These are phyloP conservation scores for Poronia punctata DNA, from an alignment of 495 filamentous ascomycete species.

Conservation along the genomic window DNA sequence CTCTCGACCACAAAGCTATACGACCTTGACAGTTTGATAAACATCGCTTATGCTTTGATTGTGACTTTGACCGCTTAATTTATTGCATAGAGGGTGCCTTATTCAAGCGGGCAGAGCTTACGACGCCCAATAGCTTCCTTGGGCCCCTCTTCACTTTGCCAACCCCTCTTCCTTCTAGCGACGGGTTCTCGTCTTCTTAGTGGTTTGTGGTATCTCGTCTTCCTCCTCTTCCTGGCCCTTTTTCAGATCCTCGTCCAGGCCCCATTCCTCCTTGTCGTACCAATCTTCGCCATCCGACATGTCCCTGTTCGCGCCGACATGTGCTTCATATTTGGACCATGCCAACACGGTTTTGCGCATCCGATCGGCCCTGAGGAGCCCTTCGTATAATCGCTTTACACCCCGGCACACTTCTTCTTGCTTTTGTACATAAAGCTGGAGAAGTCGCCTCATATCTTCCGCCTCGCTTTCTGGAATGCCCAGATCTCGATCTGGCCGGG, in stretches of 20 bases:
- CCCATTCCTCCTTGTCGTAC: constrained; percentile 90
- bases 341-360: constrained; percentile 72
- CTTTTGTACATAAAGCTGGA: constrained; percentile 85
- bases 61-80: too few relatives aligned
- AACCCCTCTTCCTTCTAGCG: constrained; percentile 28
- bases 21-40: too few relatives aligned
- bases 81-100: too few relatives aligned
- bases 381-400: constrained; percentile 65
- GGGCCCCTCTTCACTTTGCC: too few relatives aligned
- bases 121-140: too few relatives aligned
- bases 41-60: too few relatives aligned
- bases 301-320: constrained; percentile 59
- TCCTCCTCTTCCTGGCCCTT: constrained; percentile 93
- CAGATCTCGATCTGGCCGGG: constrained; percentile 68
- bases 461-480: constrained; percentile 77
- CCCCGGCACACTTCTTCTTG: constrained; percentile 91
- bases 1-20: too few relatives aligned
- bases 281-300: constrained; percentile 93
- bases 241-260: constrained; percentile 72
- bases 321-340: constrained; percentile 84
- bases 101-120: too few relatives aligned
- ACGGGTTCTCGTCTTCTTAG: constrained; percentile 68
- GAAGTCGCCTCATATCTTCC: constrained; percentile 75
- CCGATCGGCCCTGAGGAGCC: constrained; percentile 67
- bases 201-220: constrained; percentile 62